Evolutionary conservation across 2,329 filamentous ascomycete species (phyloP), one percentile per base, ranked within the genome.

Genomic region (Pseudogymnoascus sp.): DNA sequence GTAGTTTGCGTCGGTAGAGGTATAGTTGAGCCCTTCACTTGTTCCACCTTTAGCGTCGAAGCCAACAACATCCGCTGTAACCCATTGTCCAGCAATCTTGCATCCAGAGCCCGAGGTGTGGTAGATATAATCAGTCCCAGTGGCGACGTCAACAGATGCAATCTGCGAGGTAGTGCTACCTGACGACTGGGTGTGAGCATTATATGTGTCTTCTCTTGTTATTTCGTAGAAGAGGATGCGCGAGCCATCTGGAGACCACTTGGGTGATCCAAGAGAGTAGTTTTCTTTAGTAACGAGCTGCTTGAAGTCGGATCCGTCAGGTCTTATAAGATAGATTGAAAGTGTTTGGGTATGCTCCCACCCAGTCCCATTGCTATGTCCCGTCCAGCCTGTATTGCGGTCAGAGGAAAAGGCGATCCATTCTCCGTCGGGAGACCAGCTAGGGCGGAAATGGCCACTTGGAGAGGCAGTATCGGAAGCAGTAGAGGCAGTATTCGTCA

Each of bases 341-440:
- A 78, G 68, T 15, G 70, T 68, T 62, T 78, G 76, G 0, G 75
- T 68, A 58, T 78, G 76, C 61, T 77, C 71, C 76, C 76, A 77
- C 29, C 76, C 68, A 4, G 72, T 70, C 15, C 75, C 72, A 60
- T 75, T 71, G 10, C 74, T 72, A 62, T 79, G 76, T 0, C 77
- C 76, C 3, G 70, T 71, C 76, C 76, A 78, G 13, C 68, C 67
- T 1, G 76, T 77, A 60, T 78, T 77, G 29, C 73, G 72, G 58
- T 78, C 75, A 2, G 76, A 78, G 10, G 71, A 70, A 61, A 78
- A 78, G 2, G 70, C 73, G 60, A 78, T 68, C 74, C 74, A 77
- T 61, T 76, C 62, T 17, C 77, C 75, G 41, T 77, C 71, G 0
- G 77, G 75, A 0, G 75, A 77, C 75, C 75, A 78, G 4, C 67